A percentile compares a stretch with the other conserved stretches of the same genome.
phyloP scores from a whole-genome alignment of 768 basidiomycete species.

The Botryobasidium botryosum region DNA sequence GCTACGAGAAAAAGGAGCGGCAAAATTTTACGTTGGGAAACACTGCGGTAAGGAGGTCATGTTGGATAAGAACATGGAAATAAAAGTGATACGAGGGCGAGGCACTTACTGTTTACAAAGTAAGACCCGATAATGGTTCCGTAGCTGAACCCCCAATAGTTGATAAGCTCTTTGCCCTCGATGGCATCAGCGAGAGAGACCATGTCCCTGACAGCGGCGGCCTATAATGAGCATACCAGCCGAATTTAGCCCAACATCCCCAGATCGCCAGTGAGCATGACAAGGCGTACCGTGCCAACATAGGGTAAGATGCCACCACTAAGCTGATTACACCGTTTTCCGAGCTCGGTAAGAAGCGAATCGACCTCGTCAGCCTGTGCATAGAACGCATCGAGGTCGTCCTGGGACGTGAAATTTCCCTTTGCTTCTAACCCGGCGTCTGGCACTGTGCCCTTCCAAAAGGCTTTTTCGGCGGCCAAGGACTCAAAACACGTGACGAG shows the following conservation, averaged over 20 bases:
- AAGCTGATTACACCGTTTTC: not conserved
- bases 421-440: slow-evolving; percentile 3
- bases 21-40: no score
- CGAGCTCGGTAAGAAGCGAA: not conserved
- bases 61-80: no score
- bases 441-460: not conserved
- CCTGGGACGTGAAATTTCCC: slow-evolving; percentile 4
- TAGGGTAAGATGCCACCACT: slow-evolving; percentile 1
- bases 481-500: not conserved
- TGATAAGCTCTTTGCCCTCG: not conserved
- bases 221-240: no score
- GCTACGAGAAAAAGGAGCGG: no score
- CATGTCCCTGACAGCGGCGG: not conserved
- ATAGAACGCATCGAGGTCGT: slow-evolving; percentile 2
- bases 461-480: not conserved
- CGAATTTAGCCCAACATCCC: no score
- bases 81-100: no score
- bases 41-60: no score
- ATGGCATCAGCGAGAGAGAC: not conserved
- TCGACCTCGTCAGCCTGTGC: not conserved
- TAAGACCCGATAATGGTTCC: slow-evolving; percentile 3
- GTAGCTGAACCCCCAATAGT: slow-evolving; percentile 3
- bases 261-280: no score
- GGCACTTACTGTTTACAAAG: slow-evolving; percentile 3
- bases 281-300: no score